Evolutionary conservation across 2,329 filamentous ascomycete genomes (phyloP).

Genomic region (Mollisia scopiformis): DNA sequence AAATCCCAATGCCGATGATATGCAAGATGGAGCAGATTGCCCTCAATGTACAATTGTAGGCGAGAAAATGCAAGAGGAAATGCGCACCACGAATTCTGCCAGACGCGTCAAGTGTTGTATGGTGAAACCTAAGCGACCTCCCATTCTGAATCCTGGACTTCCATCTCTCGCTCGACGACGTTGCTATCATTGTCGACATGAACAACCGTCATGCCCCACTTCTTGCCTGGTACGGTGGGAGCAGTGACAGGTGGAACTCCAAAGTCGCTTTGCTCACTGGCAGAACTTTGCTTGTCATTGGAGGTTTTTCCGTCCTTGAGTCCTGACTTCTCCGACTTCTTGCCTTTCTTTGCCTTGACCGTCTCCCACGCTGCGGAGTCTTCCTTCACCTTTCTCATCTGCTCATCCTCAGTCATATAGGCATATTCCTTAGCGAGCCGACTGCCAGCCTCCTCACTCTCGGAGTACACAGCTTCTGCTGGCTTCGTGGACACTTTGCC

Average conservation of each 20-base stretch:
- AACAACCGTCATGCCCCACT: constrained; percentile 25
- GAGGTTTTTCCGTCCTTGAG: constrained; percentile 12
- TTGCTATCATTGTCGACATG: constrained; percentile 23
- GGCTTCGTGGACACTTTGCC: constrained; percentile 34
- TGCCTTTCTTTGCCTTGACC: constrained; percentile 49
- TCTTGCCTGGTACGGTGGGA: constrained; percentile 28
- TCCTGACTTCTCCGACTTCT: constrained; percentile 29
- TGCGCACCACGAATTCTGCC: too few species aligned
- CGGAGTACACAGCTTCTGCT: constrained; percentile 22
- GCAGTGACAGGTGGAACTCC: constrained; percentile 22
- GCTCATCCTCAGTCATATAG: constrained; percentile 63
- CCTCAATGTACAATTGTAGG: constrained; percentile 28
- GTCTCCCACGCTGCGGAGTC: constrained; percentile 60
- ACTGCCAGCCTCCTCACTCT: constrained; percentile 25
- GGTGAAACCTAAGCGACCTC: constrained; percentile 33
- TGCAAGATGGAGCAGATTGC: constrained; percentile 14
- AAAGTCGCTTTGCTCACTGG: constrained; percentile 27
- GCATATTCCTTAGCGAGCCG: constrained; percentile 24
- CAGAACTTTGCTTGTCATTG: constrained; percentile 26
- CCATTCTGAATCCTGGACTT: constrained; percentile 36
- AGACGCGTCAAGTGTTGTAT: background rate
- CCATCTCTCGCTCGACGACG: constrained; percentile 24
- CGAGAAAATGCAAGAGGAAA: too few species aligned
- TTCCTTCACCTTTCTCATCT: constrained; percentile 58
- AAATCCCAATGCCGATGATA: constrained; percentile 24